A percentile compares a stretch with the other conserved stretches of the same genome.
These are phyloP conservation scores for Xanthoconium separans DNA, from an alignment of 1,284 basidiomycete species.

Conservation along the genomic window DNA sequence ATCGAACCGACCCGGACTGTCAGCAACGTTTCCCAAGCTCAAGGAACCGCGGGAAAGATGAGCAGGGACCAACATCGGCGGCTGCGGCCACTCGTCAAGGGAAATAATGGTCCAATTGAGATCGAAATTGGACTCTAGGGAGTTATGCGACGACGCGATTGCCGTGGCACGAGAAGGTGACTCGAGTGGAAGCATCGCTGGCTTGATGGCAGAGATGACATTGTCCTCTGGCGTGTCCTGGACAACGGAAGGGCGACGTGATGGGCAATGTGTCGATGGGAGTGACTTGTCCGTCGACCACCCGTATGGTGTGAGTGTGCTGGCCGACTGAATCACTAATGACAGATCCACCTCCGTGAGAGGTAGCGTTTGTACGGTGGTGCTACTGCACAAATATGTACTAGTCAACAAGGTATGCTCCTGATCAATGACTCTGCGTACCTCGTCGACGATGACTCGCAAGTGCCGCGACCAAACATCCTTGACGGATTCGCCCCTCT, in stretches of 20 bases:
- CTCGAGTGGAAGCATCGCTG: constrained; percentile 23
- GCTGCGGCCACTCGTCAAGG: constrained; percentile 21
- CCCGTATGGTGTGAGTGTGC: constrained; percentile 9
- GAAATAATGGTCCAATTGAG: constrained; percentile 8
- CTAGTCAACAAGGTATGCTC: constrained; percentile 2
- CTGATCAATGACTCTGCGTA: constrained; percentile 1
- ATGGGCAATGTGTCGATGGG: neutral
- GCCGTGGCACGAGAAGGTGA: constrained; percentile 36
- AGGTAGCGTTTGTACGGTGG: constrained; percentile 15
- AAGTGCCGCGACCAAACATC: neutral
- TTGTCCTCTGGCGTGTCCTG: constrained; percentile 8
- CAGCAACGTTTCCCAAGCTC: constrained; percentile 1
- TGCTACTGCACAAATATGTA: constrained; percentile 11
- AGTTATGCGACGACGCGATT: constrained; percentile 30
- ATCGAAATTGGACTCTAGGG: constrained; percentile 29
- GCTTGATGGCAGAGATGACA: constrained; percentile 10
- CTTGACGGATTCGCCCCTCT: neutral
- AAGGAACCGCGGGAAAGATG: constrained; percentile 5
- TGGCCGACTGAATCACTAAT: constrained; percentile 8
- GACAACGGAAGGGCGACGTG: constrained; percentile 1
- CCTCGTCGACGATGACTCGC: constrained; percentile 7
- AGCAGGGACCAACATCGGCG: constrained; percentile 17
- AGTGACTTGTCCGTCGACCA: constrained; percentile 5
- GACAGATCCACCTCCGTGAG: constrained; percentile 28
- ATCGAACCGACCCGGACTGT: neutral